phyloP scores from a whole-genome alignment of 768 basidiomycete species.

The Leccinum subtestaceum region DNA sequence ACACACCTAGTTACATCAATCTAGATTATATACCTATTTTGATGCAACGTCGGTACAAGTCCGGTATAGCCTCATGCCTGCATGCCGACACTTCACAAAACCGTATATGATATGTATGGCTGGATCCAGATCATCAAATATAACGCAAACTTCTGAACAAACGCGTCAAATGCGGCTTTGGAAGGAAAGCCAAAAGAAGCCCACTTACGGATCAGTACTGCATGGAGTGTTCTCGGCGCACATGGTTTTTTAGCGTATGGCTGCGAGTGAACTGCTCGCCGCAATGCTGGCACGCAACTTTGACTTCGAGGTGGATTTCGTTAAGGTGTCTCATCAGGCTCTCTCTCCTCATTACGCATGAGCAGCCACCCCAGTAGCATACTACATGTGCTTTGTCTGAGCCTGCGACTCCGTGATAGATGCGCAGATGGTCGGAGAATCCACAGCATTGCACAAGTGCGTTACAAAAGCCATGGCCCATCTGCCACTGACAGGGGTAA shows the following conservation, averaged over 20 bases:
- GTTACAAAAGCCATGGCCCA: neutral
- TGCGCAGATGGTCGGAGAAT: slow-evolving; percentile 24
- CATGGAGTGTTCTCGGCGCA: slow-evolving; percentile 11
- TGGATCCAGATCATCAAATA: neutral
- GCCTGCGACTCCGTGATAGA: slow-evolving; percentile 18
- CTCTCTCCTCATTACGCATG: slow-evolving; percentile 24
- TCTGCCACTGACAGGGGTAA: slow-evolving; percentile 20
- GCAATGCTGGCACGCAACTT: slow-evolving; percentile 16
- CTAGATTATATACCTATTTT: neutral
- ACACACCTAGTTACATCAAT: neutral
- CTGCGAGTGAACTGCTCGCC: slow-evolving; percentile 25
- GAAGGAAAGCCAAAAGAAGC: neutral
- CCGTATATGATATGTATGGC: neutral
- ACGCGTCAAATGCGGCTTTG: neutral
- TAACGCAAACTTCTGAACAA: neutral
- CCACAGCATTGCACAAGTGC: neutral
- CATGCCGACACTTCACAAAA: neutral
- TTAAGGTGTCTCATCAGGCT: slow-evolving; percentile 27
- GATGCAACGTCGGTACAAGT: slow-evolving; percentile 2
- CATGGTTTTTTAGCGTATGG: slow-evolving; percentile 20
- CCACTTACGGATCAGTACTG: neutral
- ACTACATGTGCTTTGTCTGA: slow-evolving; percentile 2
- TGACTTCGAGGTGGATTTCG: slow-evolving; percentile 24
- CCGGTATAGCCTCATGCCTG: neutral
- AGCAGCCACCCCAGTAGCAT: slow-evolving; percentile 24